These are phyloP conservation scores for Emergomyces africanus DNA, from an alignment of 2,329 filamentous ascomycete genomes.

Conservation along the genomic window DNA sequence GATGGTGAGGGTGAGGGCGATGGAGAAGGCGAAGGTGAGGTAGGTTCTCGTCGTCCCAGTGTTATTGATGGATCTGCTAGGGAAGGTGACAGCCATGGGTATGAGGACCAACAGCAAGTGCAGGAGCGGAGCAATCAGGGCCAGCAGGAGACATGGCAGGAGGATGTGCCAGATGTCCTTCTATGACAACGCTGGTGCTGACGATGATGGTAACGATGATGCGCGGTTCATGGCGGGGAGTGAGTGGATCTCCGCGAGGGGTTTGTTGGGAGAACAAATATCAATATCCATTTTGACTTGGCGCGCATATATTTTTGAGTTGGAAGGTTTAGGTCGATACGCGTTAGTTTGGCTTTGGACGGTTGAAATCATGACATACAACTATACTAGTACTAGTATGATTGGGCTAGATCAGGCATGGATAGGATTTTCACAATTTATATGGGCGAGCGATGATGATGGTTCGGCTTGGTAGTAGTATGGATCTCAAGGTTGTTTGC, in stretches of 20 bases:
- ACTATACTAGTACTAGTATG: too few relatives aligned
- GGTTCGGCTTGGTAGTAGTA: not conserved
- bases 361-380: not conserved
- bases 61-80: not conserved
- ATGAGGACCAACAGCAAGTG: not conserved
- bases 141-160: not conserved
- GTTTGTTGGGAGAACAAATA: not conserved
- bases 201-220: not conserved
- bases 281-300: not conserved
- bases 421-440: not conserved
- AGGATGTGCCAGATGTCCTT: not conserved
- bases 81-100: not conserved
- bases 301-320: not conserved
- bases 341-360: not conserved
- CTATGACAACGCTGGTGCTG: not conserved
- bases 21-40: not conserved
- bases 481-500: not conserved
- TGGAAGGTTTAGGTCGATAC: not conserved
- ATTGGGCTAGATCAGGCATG: not conserved
- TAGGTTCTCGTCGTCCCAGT: not conserved
- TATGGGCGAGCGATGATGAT: not conserved
- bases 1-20: not conserved
- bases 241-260: not conserved
- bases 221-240: not conserved
- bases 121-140: not conserved